phyloP scores from a whole-genome alignment of 768 basidiomycete genomes.

The Terana coerulea region DNA sequence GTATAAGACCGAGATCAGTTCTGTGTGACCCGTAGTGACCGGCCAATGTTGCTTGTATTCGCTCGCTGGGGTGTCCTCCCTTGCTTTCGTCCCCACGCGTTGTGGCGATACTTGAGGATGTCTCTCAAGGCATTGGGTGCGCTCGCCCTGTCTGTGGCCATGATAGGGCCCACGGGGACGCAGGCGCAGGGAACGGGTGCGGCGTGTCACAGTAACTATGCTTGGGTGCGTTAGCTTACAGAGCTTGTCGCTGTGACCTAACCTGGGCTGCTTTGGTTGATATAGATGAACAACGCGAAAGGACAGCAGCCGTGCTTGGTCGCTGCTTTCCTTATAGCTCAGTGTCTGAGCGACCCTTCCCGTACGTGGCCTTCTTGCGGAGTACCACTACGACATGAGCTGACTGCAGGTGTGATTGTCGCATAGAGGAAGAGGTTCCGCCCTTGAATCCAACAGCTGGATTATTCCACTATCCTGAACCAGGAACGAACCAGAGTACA shows the following conservation, averaged over 20 bases:
- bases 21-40: no score
- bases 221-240: slow-evolving; percentile 4
- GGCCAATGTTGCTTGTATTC: no score
- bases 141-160: no score
- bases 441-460: slow-evolving; percentile 12
- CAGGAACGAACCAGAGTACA: slow-evolving; percentile 1
- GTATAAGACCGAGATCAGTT: no score
- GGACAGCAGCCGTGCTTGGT: slow-evolving; percentile 14
- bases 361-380: background rate
- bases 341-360: slow-evolving; percentile 8
- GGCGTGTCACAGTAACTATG: background rate
- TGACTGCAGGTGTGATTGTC: background rate
- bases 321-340: slow-evolving; percentile 11
- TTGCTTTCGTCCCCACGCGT: no score
- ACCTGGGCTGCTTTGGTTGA: background rate
- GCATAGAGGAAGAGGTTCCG: slow-evolving; percentile 5
- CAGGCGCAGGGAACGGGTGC: slow-evolving; percentile 9
- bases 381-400: background rate
- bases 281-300: slow-evolving; percentile 11
- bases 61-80: no score
- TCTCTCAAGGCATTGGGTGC: no score
- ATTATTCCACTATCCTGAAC: slow-evolving; percentile 39
- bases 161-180: no score
- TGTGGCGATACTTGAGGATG: no score
- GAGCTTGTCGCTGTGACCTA: background rate